Evolutionary conservation across 176 grass and related monocot species (phyloP).

Genomic region (Neostapfia colusana): DNA sequence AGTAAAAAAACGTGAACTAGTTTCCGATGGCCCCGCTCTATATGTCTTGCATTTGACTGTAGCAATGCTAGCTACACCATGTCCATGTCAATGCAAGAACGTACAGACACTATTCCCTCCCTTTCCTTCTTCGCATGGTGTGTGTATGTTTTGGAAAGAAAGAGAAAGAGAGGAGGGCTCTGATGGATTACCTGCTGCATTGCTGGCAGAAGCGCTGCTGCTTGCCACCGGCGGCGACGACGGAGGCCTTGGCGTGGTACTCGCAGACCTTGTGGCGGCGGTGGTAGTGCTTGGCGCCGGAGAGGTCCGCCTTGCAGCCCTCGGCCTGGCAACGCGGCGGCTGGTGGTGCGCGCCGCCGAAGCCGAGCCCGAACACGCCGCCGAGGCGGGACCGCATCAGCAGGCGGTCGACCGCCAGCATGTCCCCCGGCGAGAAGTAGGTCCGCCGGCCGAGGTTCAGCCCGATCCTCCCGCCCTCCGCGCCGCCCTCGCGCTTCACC

Average conservation of each 20-base stretch:
- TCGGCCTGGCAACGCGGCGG: conserved; percentile 83
- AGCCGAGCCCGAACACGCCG: conserved; percentile 54
- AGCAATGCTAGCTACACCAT: background rate
- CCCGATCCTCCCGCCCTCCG: conserved; percentile 50
- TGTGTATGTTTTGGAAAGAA: no score
- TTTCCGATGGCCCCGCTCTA: background rate
- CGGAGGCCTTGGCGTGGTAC: conserved; percentile 89
- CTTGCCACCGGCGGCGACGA: conserved; percentile 63
- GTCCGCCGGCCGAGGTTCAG: conserved; percentile 81
- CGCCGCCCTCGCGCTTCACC: conserved; percentile 66
- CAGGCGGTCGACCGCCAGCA: conserved; percentile 57
- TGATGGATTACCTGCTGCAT: conserved; percentile 58
- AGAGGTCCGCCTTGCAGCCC: conserved; percentile 82
- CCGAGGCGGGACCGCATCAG: conserved; percentile 50
- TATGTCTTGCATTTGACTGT: background rate
- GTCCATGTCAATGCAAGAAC: conserved; percentile 14
- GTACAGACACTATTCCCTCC: background rate
- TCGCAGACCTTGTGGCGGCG: conserved; percentile 98
- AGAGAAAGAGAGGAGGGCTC: background rate
- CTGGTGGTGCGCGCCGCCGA: conserved; percentile 58
- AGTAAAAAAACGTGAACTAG: conserved; percentile 13
- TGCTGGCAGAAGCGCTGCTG: conserved; percentile 99
- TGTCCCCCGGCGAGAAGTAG: conserved; percentile 77
- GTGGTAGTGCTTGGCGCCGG: conserved; percentile 92
- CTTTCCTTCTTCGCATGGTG: background rate